Percentiles rank a stretch among this genome's conserved stretches.
Evolutionary conservation across 2,329 filamentous ascomycete species (phyloP).

Genomic region (Colletotrichum eleusines): DNA sequence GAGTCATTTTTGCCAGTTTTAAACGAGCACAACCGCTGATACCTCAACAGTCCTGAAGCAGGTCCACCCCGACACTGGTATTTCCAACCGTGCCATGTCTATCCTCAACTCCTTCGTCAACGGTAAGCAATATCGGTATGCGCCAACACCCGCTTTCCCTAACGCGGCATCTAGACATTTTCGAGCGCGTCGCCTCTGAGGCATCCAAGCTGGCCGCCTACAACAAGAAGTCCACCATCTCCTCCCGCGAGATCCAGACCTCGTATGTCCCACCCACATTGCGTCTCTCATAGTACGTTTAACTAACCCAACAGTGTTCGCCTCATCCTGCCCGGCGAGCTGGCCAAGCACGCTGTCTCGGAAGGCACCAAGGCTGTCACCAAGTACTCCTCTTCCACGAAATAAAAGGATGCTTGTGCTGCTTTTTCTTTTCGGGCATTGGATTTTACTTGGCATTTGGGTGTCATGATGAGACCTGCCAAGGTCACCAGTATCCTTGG

Average conservation of each 20-base stretch:
- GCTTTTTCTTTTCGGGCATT: conserved; percentile 71
- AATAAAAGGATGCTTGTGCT: conserved; percentile 77
- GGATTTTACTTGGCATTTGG: conserved; percentile 68
- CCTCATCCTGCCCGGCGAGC: conserved; percentile 96
- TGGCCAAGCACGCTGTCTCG: conserved; percentile 99
- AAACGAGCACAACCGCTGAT: conserved; percentile 46
- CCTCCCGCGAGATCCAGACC: conserved; percentile 98
- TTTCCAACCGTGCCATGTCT: conserved; percentile 99
- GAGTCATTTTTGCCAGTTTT: conserved; percentile 20
- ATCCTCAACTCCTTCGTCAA: conserved; percentile 99
- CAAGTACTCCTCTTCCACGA: conserved; percentile 99
- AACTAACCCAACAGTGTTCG: conserved; percentile 80
- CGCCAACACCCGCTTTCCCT: conserved; percentile 40
- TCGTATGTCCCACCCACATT: conserved; percentile 66
- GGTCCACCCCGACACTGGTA: conserved; percentile 99
- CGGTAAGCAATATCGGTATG: conserved; percentile 64
- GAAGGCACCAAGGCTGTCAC: conserved; percentile 99
- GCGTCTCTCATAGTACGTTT: conserved; percentile 46
- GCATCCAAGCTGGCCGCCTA: conserved; percentile 99
- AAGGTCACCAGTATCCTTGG: conserved; percentile 59
- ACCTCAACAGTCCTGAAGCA: conserved; percentile 89
- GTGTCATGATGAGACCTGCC: conserved; percentile 69
- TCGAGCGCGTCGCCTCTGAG: conserved; percentile 98
- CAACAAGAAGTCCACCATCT: conserved; percentile 99
- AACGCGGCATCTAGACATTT: conserved; percentile 78